These are phyloP conservation scores for Claviceps quebecensis DNA, from an alignment of 2,329 filamentous ascomycete species.

Conservation along the genomic window DNA sequence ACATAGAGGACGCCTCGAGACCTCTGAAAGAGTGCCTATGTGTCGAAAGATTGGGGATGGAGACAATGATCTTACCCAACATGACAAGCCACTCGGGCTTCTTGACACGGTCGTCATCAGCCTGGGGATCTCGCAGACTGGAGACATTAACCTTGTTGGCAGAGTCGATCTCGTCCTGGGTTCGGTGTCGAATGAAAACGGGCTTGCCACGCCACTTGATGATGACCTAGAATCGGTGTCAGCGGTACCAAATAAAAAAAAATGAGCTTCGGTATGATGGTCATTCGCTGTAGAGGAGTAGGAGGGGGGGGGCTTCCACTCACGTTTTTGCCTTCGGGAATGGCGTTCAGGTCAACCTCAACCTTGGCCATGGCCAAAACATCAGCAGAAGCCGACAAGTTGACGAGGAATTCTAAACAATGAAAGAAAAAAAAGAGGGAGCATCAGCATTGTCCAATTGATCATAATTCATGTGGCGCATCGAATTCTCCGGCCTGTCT, in stretches of 20 bases:
- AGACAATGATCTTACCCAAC: conserved; percentile 50
- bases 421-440: conserved; percentile 5
- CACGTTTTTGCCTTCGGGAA: conserved; percentile 99
- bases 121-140: conserved; percentile 76
- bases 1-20: not conserved
- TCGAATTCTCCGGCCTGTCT: conserved; percentile 4
- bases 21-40: too few relatives aligned
- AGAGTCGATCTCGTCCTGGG: conserved; percentile 81
- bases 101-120: conserved; percentile 87
- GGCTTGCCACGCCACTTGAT: conserved; percentile 99
- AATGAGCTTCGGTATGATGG: not conserved
- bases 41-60: not conserved
- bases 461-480: not conserved
- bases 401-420: conserved; percentile 84
- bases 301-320: conserved; percentile 20
- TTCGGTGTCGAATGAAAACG: conserved; percentile 99
- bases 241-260: conserved; percentile 1
- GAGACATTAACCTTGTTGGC: conserved; percentile 79
- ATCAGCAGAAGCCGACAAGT: conserved; percentile 98
- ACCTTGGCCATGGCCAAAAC: conserved; percentile 99
- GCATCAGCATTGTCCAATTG: conserved; percentile 17
- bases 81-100: conserved; percentile 98
- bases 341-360: conserved; percentile 81
- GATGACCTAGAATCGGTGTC: conserved; percentile 51
- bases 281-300: not conserved